These are phyloP conservation scores for Sonneratia alba DNA, from an alignment of 345 rosid genomes.

Conservation along the genomic window DNA sequence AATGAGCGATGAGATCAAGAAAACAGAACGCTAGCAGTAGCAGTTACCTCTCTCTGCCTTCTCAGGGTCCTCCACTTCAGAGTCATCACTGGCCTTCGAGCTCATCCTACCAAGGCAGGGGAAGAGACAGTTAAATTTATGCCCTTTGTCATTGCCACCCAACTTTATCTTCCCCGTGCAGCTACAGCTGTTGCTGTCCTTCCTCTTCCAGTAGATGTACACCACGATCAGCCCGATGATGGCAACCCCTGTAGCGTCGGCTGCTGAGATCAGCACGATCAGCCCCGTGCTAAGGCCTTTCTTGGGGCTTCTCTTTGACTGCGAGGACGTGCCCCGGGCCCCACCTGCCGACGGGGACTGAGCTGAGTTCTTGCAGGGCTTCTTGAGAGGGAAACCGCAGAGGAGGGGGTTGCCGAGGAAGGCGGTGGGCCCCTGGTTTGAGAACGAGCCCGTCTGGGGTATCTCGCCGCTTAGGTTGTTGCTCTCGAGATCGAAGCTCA, in stretches of 20 bases:
- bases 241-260: constrained; percentile 80
- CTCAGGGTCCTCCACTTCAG: constrained; percentile 55
- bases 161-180: constrained; percentile 63
- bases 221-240: constrained; percentile 56
- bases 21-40: not conserved
- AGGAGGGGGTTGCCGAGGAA: constrained; percentile 68
- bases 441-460: constrained; percentile 86
- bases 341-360: constrained; percentile 16
- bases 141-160: constrained; percentile 49
- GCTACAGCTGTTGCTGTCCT: constrained; percentile 70
- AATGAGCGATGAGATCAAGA: not conserved
- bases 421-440: constrained; percentile 95
- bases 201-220: constrained; percentile 86
- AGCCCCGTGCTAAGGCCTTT: constrained; percentile 58
- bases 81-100: constrained; percentile 42
- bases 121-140: constrained; percentile 15
- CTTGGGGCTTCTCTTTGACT: constrained; percentile 13
- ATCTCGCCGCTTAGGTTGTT: constrained; percentile 81
- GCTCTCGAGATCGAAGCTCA: constrained; percentile 72
- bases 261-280: constrained; percentile 63
- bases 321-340: constrained; percentile 16
- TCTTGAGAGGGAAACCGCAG: constrained; percentile 93
- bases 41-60: constrained; percentile 19
- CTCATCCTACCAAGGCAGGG: constrained; percentile 22
- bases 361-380: constrained; percentile 39